Conservation (phyloP, 805 yeast genomes). For the Wickerhamiella spandovensis region DNA sequence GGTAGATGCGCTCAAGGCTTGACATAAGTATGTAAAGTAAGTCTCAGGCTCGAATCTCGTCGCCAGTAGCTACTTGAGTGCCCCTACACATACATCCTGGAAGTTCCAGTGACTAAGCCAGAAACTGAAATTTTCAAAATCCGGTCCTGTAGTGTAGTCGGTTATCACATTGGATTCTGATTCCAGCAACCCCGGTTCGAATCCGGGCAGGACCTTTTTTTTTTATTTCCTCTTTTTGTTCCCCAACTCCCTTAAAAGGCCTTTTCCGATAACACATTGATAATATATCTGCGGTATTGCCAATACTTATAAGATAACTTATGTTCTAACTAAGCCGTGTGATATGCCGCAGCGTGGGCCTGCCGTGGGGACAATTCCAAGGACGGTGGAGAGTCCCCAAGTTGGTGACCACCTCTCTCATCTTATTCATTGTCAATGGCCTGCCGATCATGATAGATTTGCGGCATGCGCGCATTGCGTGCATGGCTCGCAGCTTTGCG, state of each 20-base stretch:
- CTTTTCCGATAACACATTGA: too few species aligned
- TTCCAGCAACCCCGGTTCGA: constrained; percentile 11
- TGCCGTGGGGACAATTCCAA: constrained; percentile 91
- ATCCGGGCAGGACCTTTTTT: constrained; percentile 13
- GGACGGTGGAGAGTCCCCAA: constrained; percentile 72
- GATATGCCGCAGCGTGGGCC: constrained; percentile 92
- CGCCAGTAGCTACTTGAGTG: too few species aligned
- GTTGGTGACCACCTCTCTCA: constrained; percentile 56
- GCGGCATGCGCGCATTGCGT: constrained; percentile 93
- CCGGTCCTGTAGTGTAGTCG: constrained; percentile 26
- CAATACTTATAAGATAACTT: too few species aligned
- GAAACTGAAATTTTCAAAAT: too few species aligned
- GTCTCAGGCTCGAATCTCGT: too few species aligned
- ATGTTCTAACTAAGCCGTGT: constrained; percentile 31
- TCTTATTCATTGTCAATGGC: constrained; percentile 40
- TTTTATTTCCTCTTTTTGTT: too few species aligned
- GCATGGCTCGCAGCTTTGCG: constrained; percentile 66
- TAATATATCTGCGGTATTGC: too few species aligned
- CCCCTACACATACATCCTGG: too few species aligned
- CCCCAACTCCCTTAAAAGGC: too few species aligned
- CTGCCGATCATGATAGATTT: constrained; percentile 89
- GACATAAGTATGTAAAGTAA: neutral
- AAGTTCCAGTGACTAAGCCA: too few species aligned
- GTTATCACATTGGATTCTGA: constrained; percentile 23
- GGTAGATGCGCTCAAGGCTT: constrained; percentile 21